Base-by-base conservation (phyloP, 805 yeast genomes). In the Tetrapisispora phaffii region DNA sequence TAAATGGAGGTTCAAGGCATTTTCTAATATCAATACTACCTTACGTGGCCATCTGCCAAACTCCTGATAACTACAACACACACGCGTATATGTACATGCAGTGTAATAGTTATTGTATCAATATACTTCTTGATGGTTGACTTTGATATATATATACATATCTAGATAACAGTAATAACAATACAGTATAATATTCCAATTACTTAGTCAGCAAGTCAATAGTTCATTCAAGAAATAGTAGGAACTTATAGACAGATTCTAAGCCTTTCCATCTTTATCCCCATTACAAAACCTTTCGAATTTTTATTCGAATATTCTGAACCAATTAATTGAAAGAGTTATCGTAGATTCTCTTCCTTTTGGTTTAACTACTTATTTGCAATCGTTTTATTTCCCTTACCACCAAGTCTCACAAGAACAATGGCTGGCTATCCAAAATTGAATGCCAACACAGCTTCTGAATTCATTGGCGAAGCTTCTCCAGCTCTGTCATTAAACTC, bases 401-500 rank as follows among this genome's bases (percentile, higher is more conserved):
- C 24, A 4, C 16, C 23, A 8, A 12, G 10, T 24, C 17, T 34
- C 4, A 20, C 9, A 3, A 20, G 10, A 20, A 29, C 20, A 13
- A 43, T 43, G 45, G 41, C 45, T 16, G 40, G 37, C 4, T 43
- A 43, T 43, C 45, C 45, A 31, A 37, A 24, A 22, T 37, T 43
- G 19, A 37, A 43, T n/a, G 26, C 28, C 7, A 29, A 32, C 13
- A 43, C 45, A 15, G 45, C 45, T 32, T 43, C 45, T 2, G 45
- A 43, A 24, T 43, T 43, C n/a, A 43, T 43, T 24, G 45, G 45
- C 22, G 40, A 28, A n/a, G 15, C 35, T 3, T 21, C 35, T 10
- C 36, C 45, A 29, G 9, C 24, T 15, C 7, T 28, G 2, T 16
- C 39, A 3, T 1, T 21, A 20, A 19, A 16, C 4, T 32, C 42